phyloP scores from a whole-genome alignment of 805 yeast genomes.

The Kuraishia cidri region DNA sequence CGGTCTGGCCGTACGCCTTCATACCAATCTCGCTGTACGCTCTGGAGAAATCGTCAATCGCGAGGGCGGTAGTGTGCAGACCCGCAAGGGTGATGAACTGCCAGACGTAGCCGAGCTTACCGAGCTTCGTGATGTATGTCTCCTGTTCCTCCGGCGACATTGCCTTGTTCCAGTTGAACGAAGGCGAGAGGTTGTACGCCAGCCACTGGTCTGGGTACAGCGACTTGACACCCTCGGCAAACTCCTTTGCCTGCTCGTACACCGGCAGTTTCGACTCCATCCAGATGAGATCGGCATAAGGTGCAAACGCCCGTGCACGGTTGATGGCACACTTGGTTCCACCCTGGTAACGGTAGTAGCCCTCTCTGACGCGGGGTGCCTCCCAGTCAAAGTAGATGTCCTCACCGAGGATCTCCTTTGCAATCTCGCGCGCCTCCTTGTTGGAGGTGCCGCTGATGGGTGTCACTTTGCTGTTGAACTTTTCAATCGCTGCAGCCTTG shows the following conservation, averaged over 20 bases:
- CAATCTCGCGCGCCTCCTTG: constrained; percentile 72
- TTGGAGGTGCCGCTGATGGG: constrained; percentile 73
- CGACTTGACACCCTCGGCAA: constrained; percentile 83
- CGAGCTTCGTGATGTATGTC: constrained; percentile 82
- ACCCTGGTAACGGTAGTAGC: constrained; percentile 92
- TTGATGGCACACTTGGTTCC: constrained; percentile 97
- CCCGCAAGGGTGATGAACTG: constrained; percentile 97
- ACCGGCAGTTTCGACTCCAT: constrained; percentile 97
- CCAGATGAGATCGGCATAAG: constrained; percentile 94
- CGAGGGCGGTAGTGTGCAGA: constrained; percentile 90
- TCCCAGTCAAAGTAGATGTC: constrained; percentile 94
- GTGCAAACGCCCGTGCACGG: constrained; percentile 93
- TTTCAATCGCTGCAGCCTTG: constrained; percentile 51
- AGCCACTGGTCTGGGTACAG: constrained; percentile 88
- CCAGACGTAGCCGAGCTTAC: constrained; percentile 90
- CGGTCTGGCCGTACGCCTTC: constrained; percentile 88
- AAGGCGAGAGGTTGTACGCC: constrained; percentile 93
- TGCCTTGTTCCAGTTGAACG: constrained; percentile 96
- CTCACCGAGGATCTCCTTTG: constrained; percentile 67
- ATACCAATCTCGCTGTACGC: constrained; percentile 77
- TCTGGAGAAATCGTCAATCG: constrained; percentile 76
- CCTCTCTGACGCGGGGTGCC: constrained; percentile 89
- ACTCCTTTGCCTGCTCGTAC: constrained; percentile 87
- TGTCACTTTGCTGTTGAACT: constrained; percentile 60
- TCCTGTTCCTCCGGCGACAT: constrained; percentile 83